Evolutionary conservation across 805 yeast genomes (phyloP), one percentile per base, ranked within the genome.

Genomic region (Pichia eremophila): DNA sequence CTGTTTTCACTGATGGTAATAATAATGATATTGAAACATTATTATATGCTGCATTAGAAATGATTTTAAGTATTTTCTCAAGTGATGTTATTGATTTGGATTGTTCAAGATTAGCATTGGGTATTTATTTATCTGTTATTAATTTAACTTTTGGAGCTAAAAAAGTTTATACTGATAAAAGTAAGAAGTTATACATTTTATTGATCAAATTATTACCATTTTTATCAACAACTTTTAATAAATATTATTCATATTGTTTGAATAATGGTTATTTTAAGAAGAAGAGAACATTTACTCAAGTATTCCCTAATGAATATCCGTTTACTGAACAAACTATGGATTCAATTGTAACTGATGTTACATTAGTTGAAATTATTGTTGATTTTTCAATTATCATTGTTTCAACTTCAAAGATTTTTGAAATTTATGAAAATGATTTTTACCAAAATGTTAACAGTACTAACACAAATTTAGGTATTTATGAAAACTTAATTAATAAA

Each of bases 261-360:
- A 62, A 67, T 25, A 67, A 69, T 48, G 75, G 71, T 18, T 45
- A 54, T 14, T 67, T 70, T 46, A 73, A 72, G 49, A 75, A 80
- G 35, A 80, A 76, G 64, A 74, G 87, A 66, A 73, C 79, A 0
- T 84, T 81, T 58, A 81, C 87, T 0, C 72, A 70, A 28, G 65
- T 86, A 39, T 89, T 87, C 68, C 95, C 93, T 9, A 70, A 72
- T 29, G 62, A 66, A 15, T 77, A 75, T 57, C 95, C 95, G 17
- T 81, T 83, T 58, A 65, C 66, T 43, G 81, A 78, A 40, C 57
- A 71, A 31, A 78, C 90, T 0, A 75, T 85, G 54, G 95, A 88
- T 58, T 82, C 95, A 0, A 70, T 81, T 40, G 84, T 85, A 18
- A 77, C 79, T 52, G 85, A 82, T 51, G 85, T 80, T 53, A 68